phyloP scores from a whole-genome alignment of 164 flowering plant species.

The Taxillus chinensis region DNA sequence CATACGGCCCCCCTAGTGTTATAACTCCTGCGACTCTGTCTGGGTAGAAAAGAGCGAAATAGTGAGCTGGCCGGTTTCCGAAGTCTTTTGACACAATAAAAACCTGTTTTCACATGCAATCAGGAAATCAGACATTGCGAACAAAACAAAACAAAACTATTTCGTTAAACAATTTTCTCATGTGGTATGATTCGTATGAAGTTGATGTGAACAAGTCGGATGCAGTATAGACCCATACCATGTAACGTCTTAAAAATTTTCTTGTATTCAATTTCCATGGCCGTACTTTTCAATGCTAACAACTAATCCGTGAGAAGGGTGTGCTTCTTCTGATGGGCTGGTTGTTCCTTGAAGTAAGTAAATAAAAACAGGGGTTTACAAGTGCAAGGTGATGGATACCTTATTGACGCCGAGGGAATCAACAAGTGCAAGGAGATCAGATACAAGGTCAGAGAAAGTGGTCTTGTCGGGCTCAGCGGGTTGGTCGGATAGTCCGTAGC shows the following conservation, averaged over 20 bases:
- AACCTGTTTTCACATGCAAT: constrained; percentile 18
- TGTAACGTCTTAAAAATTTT: no score
- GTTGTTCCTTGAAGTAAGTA: no score
- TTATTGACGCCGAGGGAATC: constrained; percentile 17
- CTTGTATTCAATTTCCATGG: no score
- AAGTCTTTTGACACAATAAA: constrained; percentile 42
- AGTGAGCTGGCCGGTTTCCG: constrained; percentile 27
- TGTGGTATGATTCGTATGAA: no score
- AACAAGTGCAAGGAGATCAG: constrained; percentile 17
- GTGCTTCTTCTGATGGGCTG: no score
- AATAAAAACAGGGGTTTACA: no score
- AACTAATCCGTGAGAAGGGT: no score
- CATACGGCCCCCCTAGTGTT: constrained; percentile 37
- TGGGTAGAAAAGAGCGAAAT: constrained; percentile 26
- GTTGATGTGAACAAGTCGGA: no score
- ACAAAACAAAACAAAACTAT: background rate
- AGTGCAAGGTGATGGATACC: constrained; percentile 11
- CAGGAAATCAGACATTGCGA: background rate
- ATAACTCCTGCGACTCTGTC: constrained; percentile 31
- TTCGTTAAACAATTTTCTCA: background rate
- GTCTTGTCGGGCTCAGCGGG: constrained; percentile 22
- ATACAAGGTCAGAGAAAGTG: constrained; percentile 14
- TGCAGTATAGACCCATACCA: no score
- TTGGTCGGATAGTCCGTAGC: constrained; percentile 1
- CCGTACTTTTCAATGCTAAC: no score